Conservation (phyloP, 1,284 basidiomycete species). For the Ceratobasidium sp. region DNA sequence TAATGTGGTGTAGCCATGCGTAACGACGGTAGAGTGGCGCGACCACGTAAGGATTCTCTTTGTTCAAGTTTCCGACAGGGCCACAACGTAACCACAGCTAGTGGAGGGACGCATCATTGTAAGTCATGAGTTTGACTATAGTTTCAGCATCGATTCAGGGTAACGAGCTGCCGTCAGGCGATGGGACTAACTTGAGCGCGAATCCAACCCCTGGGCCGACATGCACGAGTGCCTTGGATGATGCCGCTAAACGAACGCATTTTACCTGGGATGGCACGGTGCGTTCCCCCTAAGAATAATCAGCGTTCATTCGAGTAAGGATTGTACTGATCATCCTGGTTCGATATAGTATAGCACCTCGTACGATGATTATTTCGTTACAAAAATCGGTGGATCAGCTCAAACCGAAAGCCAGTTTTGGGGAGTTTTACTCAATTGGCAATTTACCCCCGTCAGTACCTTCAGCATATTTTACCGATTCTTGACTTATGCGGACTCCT, state of each 20-base stretch:
- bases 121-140: neutral
- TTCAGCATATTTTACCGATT: no score
- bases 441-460: conserved; percentile 20
- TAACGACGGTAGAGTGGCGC: no score
- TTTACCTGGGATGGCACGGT: conserved; percentile 19
- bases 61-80: no score
- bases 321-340: neutral
- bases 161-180: conserved; percentile 17
- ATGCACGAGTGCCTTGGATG: conserved; percentile 20
- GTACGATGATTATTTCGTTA: conserved; percentile 37
- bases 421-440: conserved; percentile 14
- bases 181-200: conserved; percentile 11
- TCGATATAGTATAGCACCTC: conserved; percentile 2
- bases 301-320: neutral
- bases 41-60: no score
- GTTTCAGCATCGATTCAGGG: neutral
- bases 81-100: conserved; percentile 14
- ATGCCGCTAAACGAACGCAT: neutral
- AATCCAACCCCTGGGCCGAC: conserved; percentile 34
- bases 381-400: conserved; percentile 11
- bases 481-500: no score
- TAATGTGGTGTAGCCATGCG: no score
- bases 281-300: neutral
- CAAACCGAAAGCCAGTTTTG: conserved; percentile 27
- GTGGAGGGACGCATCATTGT: conserved; percentile 28